These are phyloP conservation scores for Trichoderma asperellum DNA, from an alignment of 2,329 filamentous ascomycete species.

Conservation along the genomic window DNA sequence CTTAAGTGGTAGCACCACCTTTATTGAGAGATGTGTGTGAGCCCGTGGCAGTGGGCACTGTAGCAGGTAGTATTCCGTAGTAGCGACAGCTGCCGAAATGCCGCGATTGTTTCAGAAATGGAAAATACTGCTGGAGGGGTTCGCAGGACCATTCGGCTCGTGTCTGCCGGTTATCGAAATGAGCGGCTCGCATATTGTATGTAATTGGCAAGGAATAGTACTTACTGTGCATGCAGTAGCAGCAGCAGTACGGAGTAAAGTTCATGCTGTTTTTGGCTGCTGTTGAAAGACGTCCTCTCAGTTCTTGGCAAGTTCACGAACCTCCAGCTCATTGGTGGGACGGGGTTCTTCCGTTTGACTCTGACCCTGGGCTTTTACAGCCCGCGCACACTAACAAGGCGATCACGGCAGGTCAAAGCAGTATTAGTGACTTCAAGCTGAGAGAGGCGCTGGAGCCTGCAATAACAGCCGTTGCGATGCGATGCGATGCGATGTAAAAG, in stretches of 20 bases:
- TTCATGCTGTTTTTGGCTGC: neutral
- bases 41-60: neutral
- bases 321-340: constrained; percentile 23
- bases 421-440: constrained; percentile 15
- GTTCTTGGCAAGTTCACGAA: neutral
- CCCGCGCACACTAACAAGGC: neutral
- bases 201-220: no score
- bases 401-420: constrained; percentile 2
- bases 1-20: constrained; percentile 4
- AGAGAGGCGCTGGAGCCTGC: neutral
- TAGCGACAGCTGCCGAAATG: neutral
- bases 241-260: neutral
- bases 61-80: neutral
- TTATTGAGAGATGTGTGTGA: neutral
- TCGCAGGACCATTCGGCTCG: neutral
- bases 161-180: neutral
- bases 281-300: neutral
- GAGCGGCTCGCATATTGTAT: neutral
- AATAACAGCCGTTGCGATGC: neutral
- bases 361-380: constrained; percentile 9
- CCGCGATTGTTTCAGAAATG: neutral
- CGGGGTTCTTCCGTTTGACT: constrained; percentile 19
- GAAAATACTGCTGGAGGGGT: constrained; percentile 4
- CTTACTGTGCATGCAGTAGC: no score
- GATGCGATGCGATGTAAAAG: neutral